Conservation (phyloP, 257 asterid genomes). For the Vinca minor region DNA sequence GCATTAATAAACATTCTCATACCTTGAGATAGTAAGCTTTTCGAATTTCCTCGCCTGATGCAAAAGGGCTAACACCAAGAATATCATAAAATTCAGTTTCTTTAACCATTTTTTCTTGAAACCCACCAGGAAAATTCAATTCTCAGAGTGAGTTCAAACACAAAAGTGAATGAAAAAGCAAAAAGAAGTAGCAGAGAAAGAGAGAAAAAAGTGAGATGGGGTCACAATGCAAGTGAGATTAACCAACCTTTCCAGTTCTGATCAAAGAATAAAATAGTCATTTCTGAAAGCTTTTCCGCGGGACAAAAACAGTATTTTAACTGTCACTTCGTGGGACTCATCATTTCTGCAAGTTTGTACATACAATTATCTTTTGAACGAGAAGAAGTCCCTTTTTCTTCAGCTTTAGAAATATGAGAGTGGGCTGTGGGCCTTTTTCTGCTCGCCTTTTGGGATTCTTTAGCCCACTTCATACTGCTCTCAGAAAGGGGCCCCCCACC, state of each 20-base stretch:
- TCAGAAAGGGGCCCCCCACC: not conserved
- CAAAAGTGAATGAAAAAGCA: not conserved
- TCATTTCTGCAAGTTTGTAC: constrained; percentile 5
- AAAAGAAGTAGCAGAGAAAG: not conserved
- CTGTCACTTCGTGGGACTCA: constrained; percentile 3
- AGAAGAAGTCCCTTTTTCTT: not conserved
- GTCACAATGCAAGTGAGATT: not conserved
- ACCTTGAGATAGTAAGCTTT: constrained; percentile 90
- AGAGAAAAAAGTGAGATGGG: not conserved
- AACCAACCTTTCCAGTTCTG: constrained; percentile 5
- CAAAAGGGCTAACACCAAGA: constrained; percentile 56
- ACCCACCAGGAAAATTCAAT: constrained; percentile 3
- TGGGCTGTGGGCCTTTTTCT: constrained; percentile 2
- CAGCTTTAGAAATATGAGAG: not conserved
- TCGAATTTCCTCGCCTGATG: constrained; percentile 74
- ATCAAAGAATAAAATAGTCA: constrained; percentile 1
- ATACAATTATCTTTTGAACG: not conserved
- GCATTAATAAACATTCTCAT: not conserved
- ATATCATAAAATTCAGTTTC: constrained; percentile 79
- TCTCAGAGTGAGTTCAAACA: not conserved
- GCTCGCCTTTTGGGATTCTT: not conserved
- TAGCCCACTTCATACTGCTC: not conserved
- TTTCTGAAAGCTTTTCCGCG: constrained; percentile 2
- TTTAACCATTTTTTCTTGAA: constrained; percentile 52
- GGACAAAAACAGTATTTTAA: constrained; percentile 5